Evolutionary conservation across 2,329 filamentous ascomycete genomes (phyloP).

Genomic region (Scedosporium dehoogii): DNA sequence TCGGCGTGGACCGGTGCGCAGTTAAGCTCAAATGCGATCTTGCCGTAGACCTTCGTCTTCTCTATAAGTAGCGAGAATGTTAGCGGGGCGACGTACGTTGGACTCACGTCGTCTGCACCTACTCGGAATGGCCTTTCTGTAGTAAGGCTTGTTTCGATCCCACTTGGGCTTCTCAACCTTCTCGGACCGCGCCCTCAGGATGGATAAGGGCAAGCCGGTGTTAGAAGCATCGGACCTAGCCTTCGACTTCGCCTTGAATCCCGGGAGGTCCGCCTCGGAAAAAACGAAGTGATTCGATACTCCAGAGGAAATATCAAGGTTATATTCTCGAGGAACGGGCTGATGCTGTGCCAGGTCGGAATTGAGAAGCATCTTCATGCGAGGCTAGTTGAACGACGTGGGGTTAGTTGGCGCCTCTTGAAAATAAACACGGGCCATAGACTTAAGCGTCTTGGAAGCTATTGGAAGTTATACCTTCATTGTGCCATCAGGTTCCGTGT

Average conservation of each 20-base stretch:
- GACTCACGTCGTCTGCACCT: background rate
- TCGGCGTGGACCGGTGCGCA: slow-evolving; percentile 63
- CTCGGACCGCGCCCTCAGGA: slow-evolving; percentile 34
- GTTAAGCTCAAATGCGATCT: slow-evolving; percentile 66
- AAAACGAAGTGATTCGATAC: slow-evolving; percentile 86
- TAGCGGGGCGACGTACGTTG: background rate
- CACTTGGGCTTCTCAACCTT: slow-evolving; percentile 35
- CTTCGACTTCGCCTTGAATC: slow-evolving; percentile 54
- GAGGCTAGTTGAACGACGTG: slow-evolving; percentile 21
- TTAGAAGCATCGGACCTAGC: slow-evolving; percentile 44
- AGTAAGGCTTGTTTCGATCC: slow-evolving; percentile 46
- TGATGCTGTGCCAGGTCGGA: slow-evolving; percentile 57
- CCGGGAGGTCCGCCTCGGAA: slow-evolving; percentile 54
- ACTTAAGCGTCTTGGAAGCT: too few species aligned
- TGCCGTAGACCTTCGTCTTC: slow-evolving; percentile 66
- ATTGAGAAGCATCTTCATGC: slow-evolving; percentile 58
- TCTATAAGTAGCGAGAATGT: slow-evolving; percentile 36
- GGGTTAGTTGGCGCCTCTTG: slow-evolving; percentile 20
- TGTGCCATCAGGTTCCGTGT: slow-evolving; percentile 40
- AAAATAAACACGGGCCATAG: background rate
- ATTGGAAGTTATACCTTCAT: background rate
- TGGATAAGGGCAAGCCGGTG: slow-evolving; percentile 47
- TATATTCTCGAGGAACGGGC: slow-evolving; percentile 78
- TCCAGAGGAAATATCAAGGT: slow-evolving; percentile 56
- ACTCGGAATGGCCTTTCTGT: slow-evolving; percentile 58